phyloP scores from a whole-genome alignment of 139 green algal genomes.

The Volvox reticuliferus region DNA sequence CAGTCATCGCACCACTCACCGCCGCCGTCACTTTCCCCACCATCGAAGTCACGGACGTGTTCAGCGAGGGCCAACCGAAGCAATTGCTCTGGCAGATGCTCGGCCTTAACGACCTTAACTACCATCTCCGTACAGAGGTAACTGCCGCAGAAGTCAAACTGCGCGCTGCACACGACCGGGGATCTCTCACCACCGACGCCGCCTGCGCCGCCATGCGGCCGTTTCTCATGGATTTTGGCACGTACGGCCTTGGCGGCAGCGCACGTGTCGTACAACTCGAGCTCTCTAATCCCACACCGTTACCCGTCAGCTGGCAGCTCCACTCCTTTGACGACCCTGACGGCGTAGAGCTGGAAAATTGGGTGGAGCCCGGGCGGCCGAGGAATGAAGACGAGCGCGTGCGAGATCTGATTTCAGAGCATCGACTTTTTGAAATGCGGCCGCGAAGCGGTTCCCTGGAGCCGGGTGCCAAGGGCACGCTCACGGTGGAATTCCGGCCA shows the following conservation, averaged over 20 bases:
- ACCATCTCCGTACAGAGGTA: conserved; percentile 61
- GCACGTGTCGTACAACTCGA: conserved; percentile 51
- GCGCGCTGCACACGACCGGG: conserved; percentile 42
- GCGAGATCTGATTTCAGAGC: conserved; percentile 69
- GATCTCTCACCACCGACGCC: conserved; percentile 58
- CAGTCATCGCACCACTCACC: conserved; percentile 32
- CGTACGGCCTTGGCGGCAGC: conserved; percentile 34
- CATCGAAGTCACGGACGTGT: conserved; percentile 64
- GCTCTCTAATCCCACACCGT: conserved; percentile 64
- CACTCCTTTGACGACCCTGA: conserved; percentile 67
- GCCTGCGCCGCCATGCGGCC: conserved; percentile 55
- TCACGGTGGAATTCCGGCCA: conserved; percentile 57
- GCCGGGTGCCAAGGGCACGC: conserved; percentile 3
- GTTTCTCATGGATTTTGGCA: conserved; percentile 68
- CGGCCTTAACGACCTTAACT: conserved; percentile 61
- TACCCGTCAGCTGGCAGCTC: conserved; percentile 69
- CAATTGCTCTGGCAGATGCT: conserved; percentile 70
- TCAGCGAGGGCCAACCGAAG: conserved; percentile 53
- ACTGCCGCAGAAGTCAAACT: conserved; percentile 46
- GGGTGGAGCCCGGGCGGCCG: conserved; percentile 77
- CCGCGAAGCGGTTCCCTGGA: conserved; percentile 62
- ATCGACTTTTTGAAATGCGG: conserved; percentile 70
- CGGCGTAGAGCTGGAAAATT: conserved; percentile 79
- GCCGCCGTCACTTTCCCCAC: conserved; percentile 61
- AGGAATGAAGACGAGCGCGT: conserved; percentile 61